These are phyloP conservation scores for Candida suzukii DNA, from an alignment of 805 yeast species.

Conservation along the genomic window DNA sequence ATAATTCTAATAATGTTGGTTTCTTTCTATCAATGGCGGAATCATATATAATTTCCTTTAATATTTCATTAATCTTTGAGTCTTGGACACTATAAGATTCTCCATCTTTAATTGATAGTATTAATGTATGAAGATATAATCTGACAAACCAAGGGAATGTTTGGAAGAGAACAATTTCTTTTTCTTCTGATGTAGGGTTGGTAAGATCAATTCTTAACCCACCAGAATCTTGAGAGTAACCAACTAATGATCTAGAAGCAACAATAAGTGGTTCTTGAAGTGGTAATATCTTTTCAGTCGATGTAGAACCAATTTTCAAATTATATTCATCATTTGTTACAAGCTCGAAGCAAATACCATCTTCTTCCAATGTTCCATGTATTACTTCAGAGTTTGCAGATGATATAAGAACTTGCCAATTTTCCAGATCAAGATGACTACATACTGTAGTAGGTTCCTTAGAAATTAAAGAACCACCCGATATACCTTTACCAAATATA, in stretches of 20 bases:
- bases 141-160: conserved; percentile 91
- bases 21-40: conserved; percentile 77
- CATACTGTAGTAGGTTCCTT: conserved; percentile 34
- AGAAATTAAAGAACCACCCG: conserved; percentile 59
- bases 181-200: conserved; percentile 51
- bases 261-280: conserved; percentile 50
- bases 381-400: conserved; percentile 2
- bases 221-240: conserved; percentile 86
- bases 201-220: conserved; percentile 73
- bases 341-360: conserved; percentile 17
- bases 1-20: conserved; percentile 78
- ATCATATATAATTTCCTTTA: conserved; percentile 51
- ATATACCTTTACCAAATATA: conserved; percentile 62
- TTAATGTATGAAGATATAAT: conserved; percentile 66
- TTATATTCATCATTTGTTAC: conserved; percentile 23
- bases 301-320: conserved; percentile 33
- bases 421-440: conserved; percentile 29
- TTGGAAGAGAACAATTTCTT: conserved; percentile 62
- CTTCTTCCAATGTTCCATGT: conserved; percentile 1
- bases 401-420: conserved; percentile 39
- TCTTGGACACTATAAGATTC: conserved; percentile 16
- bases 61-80: conserved; percentile 25
- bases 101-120: conserved; percentile 23
- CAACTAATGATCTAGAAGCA: conserved; percentile 83
- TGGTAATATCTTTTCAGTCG: conserved; percentile 37